These are phyloP conservation scores for Pseudopithomyces chartarum DNA, from an alignment of 2,329 filamentous ascomycete genomes.

Conservation along the genomic window DNA sequence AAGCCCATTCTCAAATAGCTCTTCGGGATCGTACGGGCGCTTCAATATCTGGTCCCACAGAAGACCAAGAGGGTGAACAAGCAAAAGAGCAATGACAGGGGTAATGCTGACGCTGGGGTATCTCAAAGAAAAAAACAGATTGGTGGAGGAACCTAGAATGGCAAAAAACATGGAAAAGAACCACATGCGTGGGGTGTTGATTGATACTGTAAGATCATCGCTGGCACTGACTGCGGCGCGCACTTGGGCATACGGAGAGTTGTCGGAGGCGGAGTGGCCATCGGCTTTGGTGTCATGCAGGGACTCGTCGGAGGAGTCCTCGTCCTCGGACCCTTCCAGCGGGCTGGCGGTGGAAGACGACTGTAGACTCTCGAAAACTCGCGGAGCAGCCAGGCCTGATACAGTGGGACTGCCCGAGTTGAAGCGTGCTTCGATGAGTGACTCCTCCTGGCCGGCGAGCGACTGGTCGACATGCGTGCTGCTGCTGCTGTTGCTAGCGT, in stretches of 20 bases:
- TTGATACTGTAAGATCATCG: slow-evolving; percentile 77
- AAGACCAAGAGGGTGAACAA: slow-evolving; percentile 82
- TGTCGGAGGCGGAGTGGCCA: slow-evolving; percentile 61
- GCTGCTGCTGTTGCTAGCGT: slow-evolving; percentile 28
- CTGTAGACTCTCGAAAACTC: slow-evolving; percentile 30
- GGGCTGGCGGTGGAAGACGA: slow-evolving; percentile 37
- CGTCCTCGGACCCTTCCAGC: slow-evolving; percentile 23
- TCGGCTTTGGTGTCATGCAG: slow-evolving; percentile 47
- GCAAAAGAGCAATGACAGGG: slow-evolving; percentile 82
- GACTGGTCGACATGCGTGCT: slow-evolving; percentile 31
- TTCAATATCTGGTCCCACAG: slow-evolving; percentile 78
- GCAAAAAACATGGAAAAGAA: slow-evolving; percentile 78
- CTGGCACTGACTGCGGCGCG: slow-evolving; percentile 77
- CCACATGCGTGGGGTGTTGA: slow-evolving; percentile 91
- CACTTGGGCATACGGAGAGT: slow-evolving; percentile 79
- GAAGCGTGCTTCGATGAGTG: slow-evolving; percentile 39
- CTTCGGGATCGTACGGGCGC: slow-evolving; percentile 58
- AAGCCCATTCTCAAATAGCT: slow-evolving; percentile 64
- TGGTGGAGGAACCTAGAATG: slow-evolving; percentile 79
- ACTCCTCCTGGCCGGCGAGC: slow-evolving; percentile 32
- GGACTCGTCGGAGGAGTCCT: slow-evolving; percentile 28
- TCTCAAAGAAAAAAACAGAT: slow-evolving; percentile 86
- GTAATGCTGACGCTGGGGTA: slow-evolving; percentile 91
- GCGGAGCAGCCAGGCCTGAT: slow-evolving; percentile 24
- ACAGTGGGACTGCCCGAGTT: slow-evolving; percentile 33